Percentiles rank a stretch among this genome's conserved stretches.
phyloP scores from a whole-genome alignment of 768 basidiomycete genomes.

The Russula compacta region DNA sequence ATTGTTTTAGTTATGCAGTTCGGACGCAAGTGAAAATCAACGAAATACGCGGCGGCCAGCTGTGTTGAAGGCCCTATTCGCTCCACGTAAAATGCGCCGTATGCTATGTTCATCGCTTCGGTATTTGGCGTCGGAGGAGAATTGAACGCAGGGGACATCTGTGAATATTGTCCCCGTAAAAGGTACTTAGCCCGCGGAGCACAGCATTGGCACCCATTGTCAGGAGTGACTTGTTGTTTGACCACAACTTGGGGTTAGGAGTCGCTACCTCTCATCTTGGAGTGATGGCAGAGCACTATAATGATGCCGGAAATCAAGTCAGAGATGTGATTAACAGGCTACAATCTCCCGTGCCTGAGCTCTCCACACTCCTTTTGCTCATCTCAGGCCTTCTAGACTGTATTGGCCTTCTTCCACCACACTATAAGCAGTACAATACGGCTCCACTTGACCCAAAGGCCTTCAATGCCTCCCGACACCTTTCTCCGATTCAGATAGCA shows the following conservation, averaged over 20 bases:
- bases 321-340: constrained; percentile 24
- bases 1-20: too few species aligned
- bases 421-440: constrained; percentile 37
- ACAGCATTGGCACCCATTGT: too few species aligned
- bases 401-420: constrained; percentile 51
- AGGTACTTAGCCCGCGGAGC: too few species aligned
- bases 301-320: constrained; percentile 19
- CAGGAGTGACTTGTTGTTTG: too few species aligned
- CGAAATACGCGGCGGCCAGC: too few species aligned
- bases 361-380: constrained; percentile 44
- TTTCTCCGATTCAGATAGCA: constrained; percentile 53
- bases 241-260: background rate
- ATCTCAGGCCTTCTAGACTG: constrained; percentile 50
- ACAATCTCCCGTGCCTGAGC: constrained; percentile 33
- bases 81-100: too few species aligned
- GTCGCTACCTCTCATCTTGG: background rate
- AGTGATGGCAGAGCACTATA: background rate
- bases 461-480: constrained; percentile 28
- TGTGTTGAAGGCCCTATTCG: too few species aligned
- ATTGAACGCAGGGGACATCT: too few species aligned
- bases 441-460: constrained; percentile 29
- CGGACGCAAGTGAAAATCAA: too few species aligned
- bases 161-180: too few species aligned
- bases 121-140: too few species aligned
- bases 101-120: too few species aligned